Percentiles rank a stretch among this genome's conserved stretches.
These are phyloP conservation scores for Monosporozyma aerobia DNA, from an alignment of 805 yeast species.

Conservation along the genomic window DNA sequence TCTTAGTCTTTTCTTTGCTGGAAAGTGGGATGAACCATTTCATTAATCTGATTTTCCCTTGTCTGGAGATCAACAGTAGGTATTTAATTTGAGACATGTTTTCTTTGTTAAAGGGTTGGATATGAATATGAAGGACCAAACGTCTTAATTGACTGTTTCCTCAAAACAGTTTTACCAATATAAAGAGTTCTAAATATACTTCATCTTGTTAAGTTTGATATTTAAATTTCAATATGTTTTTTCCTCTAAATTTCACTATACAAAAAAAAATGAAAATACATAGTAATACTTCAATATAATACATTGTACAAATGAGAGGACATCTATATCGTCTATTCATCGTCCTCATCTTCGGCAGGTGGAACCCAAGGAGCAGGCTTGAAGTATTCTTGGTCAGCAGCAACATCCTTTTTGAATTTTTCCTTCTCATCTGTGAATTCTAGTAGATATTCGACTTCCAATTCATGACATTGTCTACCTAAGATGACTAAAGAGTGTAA, in stretches of 20 bases:
- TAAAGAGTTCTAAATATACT: background rate
- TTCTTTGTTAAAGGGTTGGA: background rate
- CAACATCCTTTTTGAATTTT: constrained; percentile 37
- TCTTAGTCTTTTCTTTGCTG: constrained; percentile 78
- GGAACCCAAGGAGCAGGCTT: constrained; percentile 65
- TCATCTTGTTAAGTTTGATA: background rate
- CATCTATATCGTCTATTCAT: background rate
- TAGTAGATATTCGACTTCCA: constrained; percentile 76
- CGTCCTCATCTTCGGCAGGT: constrained; percentile 30
- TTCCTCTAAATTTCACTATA: background rate
- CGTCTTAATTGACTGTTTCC: background rate
- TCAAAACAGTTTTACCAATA: background rate
- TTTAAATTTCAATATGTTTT: background rate
- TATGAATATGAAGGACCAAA: background rate
- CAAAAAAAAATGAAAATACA: background rate
- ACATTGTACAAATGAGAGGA: background rate
- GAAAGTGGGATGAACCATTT: constrained; percentile 86
- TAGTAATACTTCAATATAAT: background rate
- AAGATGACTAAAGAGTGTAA: constrained; percentile 83
- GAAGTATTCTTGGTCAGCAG: constrained; percentile 56
- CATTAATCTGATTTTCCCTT: constrained; percentile 86
- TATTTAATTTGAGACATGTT: constrained; percentile 48
- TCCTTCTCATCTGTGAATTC: constrained; percentile 61
- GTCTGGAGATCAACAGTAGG: constrained; percentile 75
- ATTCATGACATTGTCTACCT: constrained; percentile 90